These are phyloP conservation scores for Pseudonectria buxi DNA, from an alignment of 2,329 filamentous ascomycete genomes.

Conservation along the genomic window DNA sequence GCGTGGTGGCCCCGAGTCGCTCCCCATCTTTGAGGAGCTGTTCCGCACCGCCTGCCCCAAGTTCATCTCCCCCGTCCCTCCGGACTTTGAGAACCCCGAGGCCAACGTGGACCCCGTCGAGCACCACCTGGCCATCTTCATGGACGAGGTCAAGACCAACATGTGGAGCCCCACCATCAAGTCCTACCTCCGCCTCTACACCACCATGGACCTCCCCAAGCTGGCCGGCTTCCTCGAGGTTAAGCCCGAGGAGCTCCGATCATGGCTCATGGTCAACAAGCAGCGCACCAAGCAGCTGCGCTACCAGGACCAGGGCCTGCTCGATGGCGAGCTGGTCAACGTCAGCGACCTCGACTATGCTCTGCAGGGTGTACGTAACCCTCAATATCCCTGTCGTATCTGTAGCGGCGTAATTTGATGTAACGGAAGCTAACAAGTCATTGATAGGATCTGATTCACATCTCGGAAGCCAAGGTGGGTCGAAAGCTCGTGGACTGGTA, in stretches of 20 bases:
- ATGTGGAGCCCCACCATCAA: constrained; percentile 97
- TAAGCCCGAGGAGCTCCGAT: constrained; percentile 89
- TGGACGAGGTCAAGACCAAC: constrained; percentile 99
- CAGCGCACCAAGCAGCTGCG: constrained; percentile 94
- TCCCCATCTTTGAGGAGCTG: constrained; percentile 96
- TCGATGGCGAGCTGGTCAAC: constrained; percentile 90
- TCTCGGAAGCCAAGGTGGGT: constrained; percentile 97
- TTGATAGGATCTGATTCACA: constrained; percentile 83
- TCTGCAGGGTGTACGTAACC: constrained; percentile 72
- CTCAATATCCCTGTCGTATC: not conserved
- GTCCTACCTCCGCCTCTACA: constrained; percentile 98
- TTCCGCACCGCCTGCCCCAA: constrained; percentile 98
- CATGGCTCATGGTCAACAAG: constrained; percentile 95
- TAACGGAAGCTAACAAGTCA: constrained; percentile 14
- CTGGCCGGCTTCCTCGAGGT: constrained; percentile 95
- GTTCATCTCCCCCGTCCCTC: constrained; percentile 96
- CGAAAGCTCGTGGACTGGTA: constrained; percentile 98
- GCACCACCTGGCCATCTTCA: constrained; percentile 96
- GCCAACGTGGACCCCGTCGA: constrained; percentile 95
- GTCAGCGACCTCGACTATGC: constrained; percentile 96
- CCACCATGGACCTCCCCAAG: constrained; percentile 98
- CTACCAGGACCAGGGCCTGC: constrained; percentile 79
- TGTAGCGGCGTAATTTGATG: constrained; percentile 15
- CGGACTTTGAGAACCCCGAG: constrained; percentile 95
- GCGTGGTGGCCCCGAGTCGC: constrained; percentile 87